phyloP scores from a whole-genome alignment of 116 monocot genomes.

The Iris pallida region DNA sequence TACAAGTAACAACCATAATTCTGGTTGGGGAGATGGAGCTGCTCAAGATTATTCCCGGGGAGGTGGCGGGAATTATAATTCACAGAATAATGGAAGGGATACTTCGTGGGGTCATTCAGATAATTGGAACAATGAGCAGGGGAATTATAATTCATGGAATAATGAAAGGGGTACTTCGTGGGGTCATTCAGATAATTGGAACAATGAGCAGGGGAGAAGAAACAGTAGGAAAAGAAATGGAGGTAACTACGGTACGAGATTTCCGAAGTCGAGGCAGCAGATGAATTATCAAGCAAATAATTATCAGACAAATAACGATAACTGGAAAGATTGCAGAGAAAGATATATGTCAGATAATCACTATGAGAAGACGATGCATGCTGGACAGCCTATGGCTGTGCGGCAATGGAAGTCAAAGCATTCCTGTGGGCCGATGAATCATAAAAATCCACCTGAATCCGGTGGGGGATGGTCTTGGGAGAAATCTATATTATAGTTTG shows the following conservation, averaged over 20 bases:
- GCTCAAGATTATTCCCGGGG: neutral
- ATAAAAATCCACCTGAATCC: constrained; percentile 11
- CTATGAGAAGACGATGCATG: constrained; percentile 20
- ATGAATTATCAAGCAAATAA: too few relatives aligned
- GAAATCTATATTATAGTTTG: constrained; percentile 9
- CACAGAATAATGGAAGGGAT: constrained; percentile 17
- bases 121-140: neutral
- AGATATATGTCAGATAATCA: constrained; percentile 5
- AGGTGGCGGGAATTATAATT: constrained; percentile 3
- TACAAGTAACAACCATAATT: neutral
- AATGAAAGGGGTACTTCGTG: constrained; percentile 3
- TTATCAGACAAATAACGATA: constrained; percentile 17
- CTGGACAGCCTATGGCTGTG: constrained; percentile 6
- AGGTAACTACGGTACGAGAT: constrained; percentile 20
- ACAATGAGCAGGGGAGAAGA: constrained; percentile 16
- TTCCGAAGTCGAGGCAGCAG: constrained; percentile 23
- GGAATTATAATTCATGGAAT: neutral
- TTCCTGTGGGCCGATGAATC: constrained; percentile 7
- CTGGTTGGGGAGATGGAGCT: constrained; percentile 25
- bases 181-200: constrained; percentile 3
- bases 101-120: constrained; percentile 8
- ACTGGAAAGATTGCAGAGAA: constrained; percentile 25
- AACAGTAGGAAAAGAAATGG: constrained; percentile 33
- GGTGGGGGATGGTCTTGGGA: constrained; percentile 8
- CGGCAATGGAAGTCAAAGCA: constrained; percentile 12